phyloP scores from a whole-genome alignment of 1,284 basidiomycete species.

The Ceratobasidium sp. region DNA sequence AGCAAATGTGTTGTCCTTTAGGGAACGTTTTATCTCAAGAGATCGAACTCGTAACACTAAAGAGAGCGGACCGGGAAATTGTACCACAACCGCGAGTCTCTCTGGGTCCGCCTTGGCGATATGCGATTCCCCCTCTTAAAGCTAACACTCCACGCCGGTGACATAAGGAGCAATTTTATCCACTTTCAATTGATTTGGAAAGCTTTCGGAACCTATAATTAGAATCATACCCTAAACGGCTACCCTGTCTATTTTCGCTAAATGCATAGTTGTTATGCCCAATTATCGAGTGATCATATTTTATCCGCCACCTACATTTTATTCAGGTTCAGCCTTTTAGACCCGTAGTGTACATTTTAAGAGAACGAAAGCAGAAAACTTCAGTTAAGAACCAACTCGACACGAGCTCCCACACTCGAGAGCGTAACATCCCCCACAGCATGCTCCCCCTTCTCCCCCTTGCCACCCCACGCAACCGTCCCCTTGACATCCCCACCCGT shows the following conservation, averaged over 20 bases:
- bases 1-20: constrained; percentile 87
- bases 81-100: too few species aligned
- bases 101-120: too few species aligned
- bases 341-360: neutral
- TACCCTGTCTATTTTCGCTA: constrained; percentile 29
- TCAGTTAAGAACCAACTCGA: constrained; percentile 29
- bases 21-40: constrained; percentile 49
- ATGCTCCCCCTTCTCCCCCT: constrained; percentile 10
- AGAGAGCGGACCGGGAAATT: too few species aligned
- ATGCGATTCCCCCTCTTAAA: too few species aligned
- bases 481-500: neutral
- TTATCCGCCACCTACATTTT: too few species aligned
- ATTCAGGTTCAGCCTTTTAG: too few species aligned
- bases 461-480: neutral
- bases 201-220: too few species aligned
- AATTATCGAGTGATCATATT: constrained; percentile 1
- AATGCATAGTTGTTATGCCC: constrained; percentile 39
- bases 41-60: too few species aligned
- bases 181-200: too few species aligned
- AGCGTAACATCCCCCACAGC: constrained; percentile 2
- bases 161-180: too few species aligned
- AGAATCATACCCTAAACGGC: too few species aligned
- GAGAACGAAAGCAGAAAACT: neutral
- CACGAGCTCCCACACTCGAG: neutral
- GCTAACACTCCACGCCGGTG: too few species aligned